phyloP scores from a whole-genome alignment of 345 rosid species.

The Schrenkiella parvula region DNA sequence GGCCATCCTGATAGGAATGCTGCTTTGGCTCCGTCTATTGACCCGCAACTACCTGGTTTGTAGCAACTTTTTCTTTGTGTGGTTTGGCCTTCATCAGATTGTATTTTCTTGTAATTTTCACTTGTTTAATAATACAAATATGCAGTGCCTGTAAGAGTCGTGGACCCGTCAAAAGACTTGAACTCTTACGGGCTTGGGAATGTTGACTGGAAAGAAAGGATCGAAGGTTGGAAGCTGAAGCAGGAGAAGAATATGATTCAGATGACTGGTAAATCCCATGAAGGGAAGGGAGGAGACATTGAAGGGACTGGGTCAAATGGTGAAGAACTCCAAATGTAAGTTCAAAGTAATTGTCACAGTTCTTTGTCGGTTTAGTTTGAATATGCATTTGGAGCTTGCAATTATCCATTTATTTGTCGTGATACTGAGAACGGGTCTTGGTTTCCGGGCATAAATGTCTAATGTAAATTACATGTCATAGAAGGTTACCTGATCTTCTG shows the following conservation, averaged over 20 bases:
- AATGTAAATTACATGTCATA: not conserved
- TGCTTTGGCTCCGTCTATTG: conserved; percentile 63
- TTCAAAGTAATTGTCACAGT: no score
- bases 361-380: no score
- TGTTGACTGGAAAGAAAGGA: conserved; percentile 97
- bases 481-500: not conserved
- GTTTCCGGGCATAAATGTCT: no score
- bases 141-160: conserved; percentile 73
- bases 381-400: not conserved
- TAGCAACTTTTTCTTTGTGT: not conserved
- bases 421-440: not conserved
- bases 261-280: conserved; percentile 57
- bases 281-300: conserved; percentile 70
- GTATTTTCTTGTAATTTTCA: not conserved
- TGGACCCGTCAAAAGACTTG: conserved; percentile 94
- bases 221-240: conserved; percentile 93
- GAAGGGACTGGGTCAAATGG: conserved; percentile 98
- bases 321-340: conserved; percentile 92
- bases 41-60: conserved; percentile 90
- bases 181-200: conserved; percentile 89
- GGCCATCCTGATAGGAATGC: conserved; percentile 68
- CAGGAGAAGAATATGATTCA: conserved; percentile 83
- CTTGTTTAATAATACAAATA: not conserved
- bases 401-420: conserved; percentile 29
- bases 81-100: not conserved